Conservation (phyloP, 163 green algal species). For the Picocystis sp. region DNA sequence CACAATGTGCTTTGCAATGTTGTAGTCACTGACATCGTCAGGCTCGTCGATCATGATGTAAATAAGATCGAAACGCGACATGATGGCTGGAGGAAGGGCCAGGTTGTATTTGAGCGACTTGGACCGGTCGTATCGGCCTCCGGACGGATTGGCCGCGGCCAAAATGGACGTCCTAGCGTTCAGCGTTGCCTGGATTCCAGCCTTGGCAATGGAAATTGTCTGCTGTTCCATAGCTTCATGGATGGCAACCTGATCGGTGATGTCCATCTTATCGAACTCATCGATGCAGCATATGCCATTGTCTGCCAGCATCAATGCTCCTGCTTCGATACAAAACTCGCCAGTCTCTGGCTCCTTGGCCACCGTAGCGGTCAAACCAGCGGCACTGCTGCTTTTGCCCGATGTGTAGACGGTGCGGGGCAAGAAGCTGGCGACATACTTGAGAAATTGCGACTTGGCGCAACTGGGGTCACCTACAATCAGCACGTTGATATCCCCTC, state of each 20-base stretch:
- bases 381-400: slow-evolving; percentile 81
- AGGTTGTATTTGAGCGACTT: slow-evolving; percentile 88
- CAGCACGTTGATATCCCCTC: slow-evolving; percentile 96
- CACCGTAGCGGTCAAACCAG: slow-evolving; percentile 92
- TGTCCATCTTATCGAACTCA: slow-evolving; percentile 99
- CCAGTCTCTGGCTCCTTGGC: slow-evolving; percentile 84
- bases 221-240: slow-evolving; percentile 99
- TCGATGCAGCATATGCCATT: slow-evolving; percentile 99
- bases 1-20: slow-evolving; percentile 85
- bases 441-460: slow-evolving; percentile 94
- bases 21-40: slow-evolving; percentile 61
- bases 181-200: slow-evolving; percentile 85
- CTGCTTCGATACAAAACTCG: slow-evolving; percentile 95
- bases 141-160: slow-evolving; percentile 79
- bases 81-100: slow-evolving; percentile 75
- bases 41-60: slow-evolving; percentile 97
- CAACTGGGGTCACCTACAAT: slow-evolving; percentile 92
- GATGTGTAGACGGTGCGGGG: slow-evolving; percentile 91
- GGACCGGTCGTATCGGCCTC: slow-evolving; percentile 75
- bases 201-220: slow-evolving; percentile 95
- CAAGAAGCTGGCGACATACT: slow-evolving; percentile 87
- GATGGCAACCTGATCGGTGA: slow-evolving; percentile 94
- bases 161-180: slow-evolving; percentile 90
- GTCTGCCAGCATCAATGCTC: slow-evolving; percentile 95
- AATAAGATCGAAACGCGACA: slow-evolving; percentile 94